Evolutionary conservation across 2,329 filamentous ascomycete species (phyloP), one percentile per base, ranked within the genome.

Genomic region (Talaromyces verruculosus): DNA sequence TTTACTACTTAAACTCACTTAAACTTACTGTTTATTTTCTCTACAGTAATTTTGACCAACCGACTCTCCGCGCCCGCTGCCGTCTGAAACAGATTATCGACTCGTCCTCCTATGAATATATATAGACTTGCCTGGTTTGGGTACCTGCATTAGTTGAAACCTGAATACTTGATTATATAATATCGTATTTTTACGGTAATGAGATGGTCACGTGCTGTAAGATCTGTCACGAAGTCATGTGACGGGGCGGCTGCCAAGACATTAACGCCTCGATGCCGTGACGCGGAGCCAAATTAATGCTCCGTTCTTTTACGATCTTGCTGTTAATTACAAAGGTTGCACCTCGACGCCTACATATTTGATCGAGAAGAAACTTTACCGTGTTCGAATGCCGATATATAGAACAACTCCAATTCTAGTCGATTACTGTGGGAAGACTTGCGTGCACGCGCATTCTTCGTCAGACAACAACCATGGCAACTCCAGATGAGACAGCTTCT

Each of bases 401-500:
- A 22, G 0, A 15, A 25, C 25, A 8, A 5, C 2, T 35, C 10
- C 11, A 39, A 2, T 39, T 33, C 10, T 22, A 19, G 25, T 25
- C 6, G 11, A 39, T 25, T 25, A 17, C 7, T 25, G 19, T 17
- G 19, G 5, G 53, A 22, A 57, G 53, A 39, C 39, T 39, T 19
- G 53, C 53, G 33, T 33, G 15, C 11, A 8, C 33, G 53, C 19
- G 53, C 57, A 19, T 35, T 64, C 47, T 53, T 45, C 47, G 13
- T 63, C n/a, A 30, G 22, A 51, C 43, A 41, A 15, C 35, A 58
- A 67, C 5, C 22, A 67, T 67, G 66, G 62, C 66, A n/a, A 19
- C 63, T 69, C 70, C 72, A 47, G 71, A 75, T 19, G 72, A 75
- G 37, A 71, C 69, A 41, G 64, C 72, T n/a, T 72, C 74, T n/a